These are phyloP conservation scores for Limonium bicolor DNA, from an alignment of 148 eudicot species.

Conservation along the genomic window DNA sequence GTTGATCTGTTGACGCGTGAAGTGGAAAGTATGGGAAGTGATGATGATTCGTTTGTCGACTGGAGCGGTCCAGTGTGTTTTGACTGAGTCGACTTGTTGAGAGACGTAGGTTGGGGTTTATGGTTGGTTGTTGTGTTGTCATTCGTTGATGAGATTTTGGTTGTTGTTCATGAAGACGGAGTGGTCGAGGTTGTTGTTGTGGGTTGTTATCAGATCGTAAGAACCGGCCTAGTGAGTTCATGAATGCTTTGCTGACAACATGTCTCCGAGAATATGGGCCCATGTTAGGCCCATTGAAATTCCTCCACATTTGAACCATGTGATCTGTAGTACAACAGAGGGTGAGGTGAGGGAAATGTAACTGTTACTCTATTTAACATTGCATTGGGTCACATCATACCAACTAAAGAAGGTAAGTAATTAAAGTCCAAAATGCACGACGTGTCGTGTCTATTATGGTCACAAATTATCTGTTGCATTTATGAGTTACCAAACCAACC, in stretches of 20 bases:
- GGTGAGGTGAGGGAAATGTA: too few relatives aligned
- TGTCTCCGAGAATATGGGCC: slow-evolving; percentile 84
- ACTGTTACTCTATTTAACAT: too few relatives aligned
- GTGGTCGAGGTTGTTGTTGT: slow-evolving; percentile 8
- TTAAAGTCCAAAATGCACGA: too few relatives aligned
- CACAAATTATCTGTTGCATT: too few relatives aligned
- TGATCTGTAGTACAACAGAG: slow-evolving; percentile 31
- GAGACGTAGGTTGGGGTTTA: slow-evolving; percentile 11
- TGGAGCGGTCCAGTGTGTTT: slow-evolving; percentile 29
- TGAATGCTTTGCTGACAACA: slow-evolving; percentile 44
- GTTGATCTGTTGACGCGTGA: slow-evolving; percentile 17
- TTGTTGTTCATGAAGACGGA: slow-evolving; percentile 1
- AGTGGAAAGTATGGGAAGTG: slow-evolving; percentile 19
- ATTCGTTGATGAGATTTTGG: slow-evolving; percentile 5
- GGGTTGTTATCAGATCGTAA: slow-evolving; percentile 15
- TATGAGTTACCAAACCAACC: too few relatives aligned
- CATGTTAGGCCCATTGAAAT: slow-evolving; percentile 59
- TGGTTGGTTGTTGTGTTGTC: not conserved
- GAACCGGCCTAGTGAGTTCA: slow-evolving; percentile 37
- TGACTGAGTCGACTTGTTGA: slow-evolving; percentile 38
- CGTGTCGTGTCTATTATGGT: too few relatives aligned
- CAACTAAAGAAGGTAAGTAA: too few relatives aligned
- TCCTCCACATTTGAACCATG: slow-evolving; percentile 73
- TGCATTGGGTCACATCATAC: too few relatives aligned
- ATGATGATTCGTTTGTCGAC: slow-evolving; percentile 17